Evolutionary conservation across 192 early-diverging fungal species (phyloP), one percentile per base, ranked within the genome.

Genomic region (Mortierella alpina): DNA sequence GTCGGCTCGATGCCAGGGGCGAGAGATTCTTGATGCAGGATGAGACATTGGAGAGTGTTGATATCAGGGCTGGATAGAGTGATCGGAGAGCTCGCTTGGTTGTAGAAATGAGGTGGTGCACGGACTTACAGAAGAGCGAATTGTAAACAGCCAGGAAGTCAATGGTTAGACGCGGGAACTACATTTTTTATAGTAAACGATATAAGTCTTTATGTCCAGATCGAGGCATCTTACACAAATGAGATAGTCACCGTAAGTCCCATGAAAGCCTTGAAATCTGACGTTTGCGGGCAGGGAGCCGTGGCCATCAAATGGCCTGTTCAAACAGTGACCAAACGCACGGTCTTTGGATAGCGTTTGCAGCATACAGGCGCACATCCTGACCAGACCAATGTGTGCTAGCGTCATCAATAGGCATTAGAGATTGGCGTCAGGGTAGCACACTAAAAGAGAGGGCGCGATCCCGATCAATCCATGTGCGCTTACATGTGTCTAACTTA

Each of bases 201-300:
- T 3, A 31, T 31, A 31, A 31, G 3, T 31, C 1, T 3, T 31
- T 2, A 31, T 31, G 31, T 3, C 1, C 31, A 31, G 31, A 31
- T 31, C 31, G 31, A 31, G 31, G 31, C 31, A 31, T 44, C 86
- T 81, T 79, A 92, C 92, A 75, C 92, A 85, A 68, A 96, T 91
- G 66, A 97, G 84, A 84, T 92, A 95, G 68, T 98, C 96, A 0
- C 88, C 95, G 66, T 93, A 91, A 20, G 86, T 93, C 8, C 91
- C 86, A 65, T 87, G 83, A 41, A 88, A 87, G 60, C 85, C 86
- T 7, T 84, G 85, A 41, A 93, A 83, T 23, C 91, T 90, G 69
- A 92, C 86, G 53, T 68, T 85, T 41, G 86, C 85, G 17, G 93
- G 85, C 74, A 89, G 55, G 57, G 89, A 82, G 40, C 88, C 76